These are phyloP conservation scores for Cryptococcus sp. DNA, from an alignment of 1,284 basidiomycete genomes.

Conservation along the genomic window DNA sequence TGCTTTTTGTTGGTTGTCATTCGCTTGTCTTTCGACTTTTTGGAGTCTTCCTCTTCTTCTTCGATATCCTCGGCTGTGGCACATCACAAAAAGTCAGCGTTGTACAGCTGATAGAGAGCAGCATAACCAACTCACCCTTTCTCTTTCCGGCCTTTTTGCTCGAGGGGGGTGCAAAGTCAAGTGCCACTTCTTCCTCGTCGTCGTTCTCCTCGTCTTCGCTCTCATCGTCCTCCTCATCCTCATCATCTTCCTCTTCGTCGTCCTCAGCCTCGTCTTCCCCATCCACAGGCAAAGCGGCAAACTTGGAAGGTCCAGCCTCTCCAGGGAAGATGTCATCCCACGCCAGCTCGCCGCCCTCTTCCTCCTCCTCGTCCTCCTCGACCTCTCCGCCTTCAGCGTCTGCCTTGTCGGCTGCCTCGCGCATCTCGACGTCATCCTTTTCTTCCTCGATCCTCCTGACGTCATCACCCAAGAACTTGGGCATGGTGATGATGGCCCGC, in stretches of 20 bases:
- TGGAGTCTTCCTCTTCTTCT: constrained; percentile 16
- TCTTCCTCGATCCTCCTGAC: constrained; percentile 48
- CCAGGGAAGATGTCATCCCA: constrained; percentile 75
- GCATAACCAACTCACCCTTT: constrained; percentile 16
- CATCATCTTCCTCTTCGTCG: constrained; percentile 43
- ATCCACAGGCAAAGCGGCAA: constrained; percentile 43
- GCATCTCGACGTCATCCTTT: constrained; percentile 46
- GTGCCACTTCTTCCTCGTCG: constrained; percentile 22
- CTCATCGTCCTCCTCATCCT: constrained; percentile 28
- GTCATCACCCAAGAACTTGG: constrained; percentile 58
- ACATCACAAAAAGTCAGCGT: constrained; percentile 1
- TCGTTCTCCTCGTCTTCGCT: constrained; percentile 34
- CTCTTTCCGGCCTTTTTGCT: constrained; percentile 22
- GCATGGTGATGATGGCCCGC: constrained; percentile 60
- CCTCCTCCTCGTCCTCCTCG: constrained; percentile 47
- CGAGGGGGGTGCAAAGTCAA: constrained; percentile 10
- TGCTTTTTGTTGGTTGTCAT: constrained; percentile 95
- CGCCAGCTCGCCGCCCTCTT: constrained; percentile 57
- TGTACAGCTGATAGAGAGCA: constrained; percentile 4
- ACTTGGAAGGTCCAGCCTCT: constrained; percentile 36
- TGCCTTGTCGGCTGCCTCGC: constrained; percentile 34
- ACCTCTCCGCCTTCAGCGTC: constrained; percentile 57
- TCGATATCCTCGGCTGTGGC: constrained; percentile 12
- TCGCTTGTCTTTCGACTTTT: constrained; percentile 64
- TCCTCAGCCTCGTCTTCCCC: constrained; percentile 52